These are phyloP conservation scores for Medicago truncatula DNA, from an alignment of 306 rosid genomes.

Conservation along the genomic window MtrunA17r5.0-ANR NC_053044.1:41179501-41180000, in stretches of 20 bases:
- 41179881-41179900: too few species aligned
- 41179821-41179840: constrained; percentile 26
- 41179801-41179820: constrained; percentile 11
- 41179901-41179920: not conserved
- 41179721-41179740: not conserved
- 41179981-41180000: not conserved
- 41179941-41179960: not conserved
- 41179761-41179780: not conserved
- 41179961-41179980: too few species aligned
- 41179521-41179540: constrained; percentile 21
- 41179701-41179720: not conserved
- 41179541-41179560: constrained; percentile 28
- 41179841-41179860: constrained; percentile 16
- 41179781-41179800: constrained; percentile 29
- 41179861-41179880: not conserved
- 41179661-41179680: constrained; percentile 15
- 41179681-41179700: not conserved
- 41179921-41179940: not conserved
- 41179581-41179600: constrained; percentile 1
- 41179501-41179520: constrained; percentile 37
- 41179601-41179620: constrained; percentile 31
- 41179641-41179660: constrained; percentile 19
- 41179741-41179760: not conserved
- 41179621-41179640: not conserved
- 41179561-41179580: constrained; percentile 1